These are phyloP conservation scores for Epicoccum nigrum DNA, from an alignment of 2,329 filamentous ascomycete genomes.

Conservation along the genomic window DNA sequence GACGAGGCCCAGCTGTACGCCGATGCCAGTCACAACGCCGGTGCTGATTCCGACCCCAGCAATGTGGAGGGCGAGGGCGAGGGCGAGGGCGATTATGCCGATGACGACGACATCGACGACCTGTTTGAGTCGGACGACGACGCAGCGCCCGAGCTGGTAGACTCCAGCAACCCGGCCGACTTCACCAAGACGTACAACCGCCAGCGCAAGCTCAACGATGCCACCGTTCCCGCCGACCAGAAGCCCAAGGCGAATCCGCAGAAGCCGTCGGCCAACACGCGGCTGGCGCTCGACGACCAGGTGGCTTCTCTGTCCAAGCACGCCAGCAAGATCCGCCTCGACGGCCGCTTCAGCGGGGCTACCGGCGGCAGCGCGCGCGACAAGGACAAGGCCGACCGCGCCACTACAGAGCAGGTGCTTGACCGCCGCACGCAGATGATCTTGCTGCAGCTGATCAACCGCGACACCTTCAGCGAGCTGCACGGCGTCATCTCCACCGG, in stretches of 20 bases:
- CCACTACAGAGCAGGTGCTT: slow-evolving; percentile 92
- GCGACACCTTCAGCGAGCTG: slow-evolving; percentile 84
- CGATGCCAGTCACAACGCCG: neutral
- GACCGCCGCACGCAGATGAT: slow-evolving; percentile 96
- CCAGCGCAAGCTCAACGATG: slow-evolving; percentile 71
- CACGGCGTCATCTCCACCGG: slow-evolving; percentile 95
- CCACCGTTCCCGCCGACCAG: slow-evolving; percentile 55
- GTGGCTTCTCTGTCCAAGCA: slow-evolving; percentile 83
- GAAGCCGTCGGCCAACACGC: slow-evolving; percentile 75
- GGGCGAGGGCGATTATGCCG: no score
- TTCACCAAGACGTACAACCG: slow-evolving; percentile 89
- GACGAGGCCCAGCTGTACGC: no score
- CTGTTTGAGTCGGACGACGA: slow-evolving; percentile 65
- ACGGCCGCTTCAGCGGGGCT: slow-evolving; percentile 62
- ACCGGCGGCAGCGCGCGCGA: slow-evolving; percentile 56
- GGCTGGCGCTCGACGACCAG: slow-evolving; percentile 83
- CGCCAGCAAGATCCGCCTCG: slow-evolving; percentile 82
- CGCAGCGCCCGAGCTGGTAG: slow-evolving; percentile 61
- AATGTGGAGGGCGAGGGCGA: slow-evolving; percentile 35
- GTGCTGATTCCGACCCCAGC: slow-evolving; percentile 7
- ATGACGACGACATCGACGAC: slow-evolving; percentile 69
- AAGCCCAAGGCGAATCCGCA: slow-evolving; percentile 75
- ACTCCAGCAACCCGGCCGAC: slow-evolving; percentile 66
- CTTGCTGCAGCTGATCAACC: slow-evolving; percentile 92
- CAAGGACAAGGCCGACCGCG: slow-evolving; percentile 90